phyloP scores from a whole-genome alignment of 768 basidiomycete species.

The Hemileccinum rubropunctum region DNA sequence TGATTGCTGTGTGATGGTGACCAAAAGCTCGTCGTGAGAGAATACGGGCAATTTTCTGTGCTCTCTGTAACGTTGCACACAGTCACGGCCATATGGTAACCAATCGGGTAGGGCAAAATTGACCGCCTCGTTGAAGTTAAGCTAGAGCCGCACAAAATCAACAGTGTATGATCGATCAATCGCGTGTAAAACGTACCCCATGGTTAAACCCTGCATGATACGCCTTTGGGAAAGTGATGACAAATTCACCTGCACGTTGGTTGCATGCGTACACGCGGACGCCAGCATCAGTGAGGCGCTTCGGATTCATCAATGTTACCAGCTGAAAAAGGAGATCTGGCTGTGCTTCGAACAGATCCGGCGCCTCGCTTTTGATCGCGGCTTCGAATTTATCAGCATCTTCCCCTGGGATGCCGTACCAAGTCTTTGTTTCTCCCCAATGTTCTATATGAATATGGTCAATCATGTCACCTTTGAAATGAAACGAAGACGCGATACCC shows the following conservation, averaged over 20 bases:
- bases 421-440: constrained; percentile 99
- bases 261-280: constrained; percentile 94
- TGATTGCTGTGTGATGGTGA: constrained; percentile 97
- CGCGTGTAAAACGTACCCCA: constrained; percentile 62
- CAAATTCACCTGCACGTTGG: constrained; percentile 96
- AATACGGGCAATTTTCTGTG: constrained; percentile 95
- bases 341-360: constrained; percentile 96
- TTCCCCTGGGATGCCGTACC: constrained; percentile 97
- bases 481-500: constrained; percentile 32
- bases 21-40: constrained; percentile 94
- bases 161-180: constrained; percentile 19
- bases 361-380: constrained; percentile 92
- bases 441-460: constrained; percentile 63
- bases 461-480: constrained; percentile 23
- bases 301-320: constrained; percentile 96
- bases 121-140: constrained; percentile 99
- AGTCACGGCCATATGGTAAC: constrained; percentile 83
- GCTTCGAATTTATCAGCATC: constrained; percentile 96
- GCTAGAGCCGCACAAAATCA: constrained; percentile 44
- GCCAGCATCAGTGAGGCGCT: constrained; percentile 79
- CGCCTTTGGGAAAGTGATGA: constrained; percentile 96
- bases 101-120: constrained; percentile 98
- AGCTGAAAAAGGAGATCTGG: constrained; percentile 96
- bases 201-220: constrained; percentile 99
- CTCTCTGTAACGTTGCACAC: constrained; percentile 86